Evolutionary conservation across 306 rosid species (phyloP), one percentile per base, ranked within the genome.

Genomic region (Prunus davidiana): DNA sequence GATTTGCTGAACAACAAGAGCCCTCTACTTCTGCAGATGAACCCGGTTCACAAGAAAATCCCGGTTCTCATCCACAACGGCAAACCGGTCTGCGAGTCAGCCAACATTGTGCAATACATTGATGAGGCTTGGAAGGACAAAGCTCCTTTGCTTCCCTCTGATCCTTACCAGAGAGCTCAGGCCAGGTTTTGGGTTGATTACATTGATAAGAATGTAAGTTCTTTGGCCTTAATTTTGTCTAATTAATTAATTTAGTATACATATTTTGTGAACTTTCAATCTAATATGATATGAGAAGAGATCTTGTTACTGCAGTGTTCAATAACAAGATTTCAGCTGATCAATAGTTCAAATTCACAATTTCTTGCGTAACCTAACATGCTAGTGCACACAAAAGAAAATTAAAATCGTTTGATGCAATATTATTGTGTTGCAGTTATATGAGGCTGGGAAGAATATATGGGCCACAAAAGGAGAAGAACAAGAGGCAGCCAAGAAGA

Each of bases 21-120:
- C 11, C 57, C 80, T 54, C 55, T 84, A 22, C 85, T 90, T 32
- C 76, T 88, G 7, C 67, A 85, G 38, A 84, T 82, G 90, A 88
- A 91, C 56, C 91, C 91, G 12, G 1, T 89, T 76, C 82, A 91
- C 55, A 81, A 87, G 78, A 77, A 84, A 20, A 74, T 87, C 62
- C 90, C 88, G 6, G 92, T 90, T 87, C 91, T 89, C 11, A 60
- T 87, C 25, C 91, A 91, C 51, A 86, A 85, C 54, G 91, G 91
- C 0, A 85, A 82, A 10, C 89, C 93, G 5, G 32, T 86, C 2
- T 82, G 86, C 15, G 93, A 86, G 27, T 89, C 93, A 0, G 64
- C 76, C 56, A 76, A 67, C 58, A 75, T 72, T 51, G 69, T 87
- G 54, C 60, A 87, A 51, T 84, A 85, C 16, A 77, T 87, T 18